Evolutionary conservation across 140 eudicot genomes (phyloP).

Genomic region (Stevia rebaudiana): DNA sequence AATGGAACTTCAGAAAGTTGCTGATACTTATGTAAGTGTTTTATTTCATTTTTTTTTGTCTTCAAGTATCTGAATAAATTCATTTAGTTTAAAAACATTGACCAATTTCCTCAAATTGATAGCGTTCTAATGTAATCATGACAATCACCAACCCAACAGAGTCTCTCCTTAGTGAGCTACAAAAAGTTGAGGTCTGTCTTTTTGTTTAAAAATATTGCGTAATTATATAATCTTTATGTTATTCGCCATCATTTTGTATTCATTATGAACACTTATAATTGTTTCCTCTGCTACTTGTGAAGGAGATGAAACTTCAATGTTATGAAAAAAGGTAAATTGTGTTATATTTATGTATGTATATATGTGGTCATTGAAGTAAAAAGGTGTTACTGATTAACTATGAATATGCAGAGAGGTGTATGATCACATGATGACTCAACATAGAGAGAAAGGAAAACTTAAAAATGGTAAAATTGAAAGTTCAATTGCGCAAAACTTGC

Average conservation of each 20-base stretch:
- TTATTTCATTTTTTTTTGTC: not conserved
- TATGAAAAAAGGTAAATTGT: constrained; percentile 72
- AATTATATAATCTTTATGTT: not conserved
- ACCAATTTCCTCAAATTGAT: constrained; percentile 31
- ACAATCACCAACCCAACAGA: constrained; percentile 95
- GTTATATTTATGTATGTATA: not conserved
- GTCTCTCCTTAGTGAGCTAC: constrained; percentile 87
- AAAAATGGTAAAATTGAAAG: constrained; percentile 70
- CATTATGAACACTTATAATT: constrained; percentile 11
- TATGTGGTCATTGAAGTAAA: constrained; percentile 7
- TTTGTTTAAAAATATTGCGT: not conserved
- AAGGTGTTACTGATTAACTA: constrained; percentile 16
- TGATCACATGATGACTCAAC: constrained; percentile 76
- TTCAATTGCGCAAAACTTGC: constrained; percentile 54
- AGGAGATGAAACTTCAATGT: constrained; percentile 87
- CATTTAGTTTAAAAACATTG: constrained; percentile 1
- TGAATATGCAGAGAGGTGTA: constrained; percentile 62
- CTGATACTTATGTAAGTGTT: constrained; percentile 72
- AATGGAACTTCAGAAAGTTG: constrained; percentile 82
- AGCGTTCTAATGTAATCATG: constrained; percentile 75
- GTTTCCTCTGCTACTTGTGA: constrained; percentile 30
- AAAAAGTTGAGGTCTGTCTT: constrained; percentile 83
- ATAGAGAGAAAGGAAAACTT: constrained; percentile 60
- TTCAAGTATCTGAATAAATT: constrained; percentile 7
- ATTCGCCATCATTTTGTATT: not conserved